A percentile compares a stretch with the other conserved stretches of the same genome.
Conservation (phyloP, 768 basidiomycete genomes). For the Suillus americanus region DNA sequence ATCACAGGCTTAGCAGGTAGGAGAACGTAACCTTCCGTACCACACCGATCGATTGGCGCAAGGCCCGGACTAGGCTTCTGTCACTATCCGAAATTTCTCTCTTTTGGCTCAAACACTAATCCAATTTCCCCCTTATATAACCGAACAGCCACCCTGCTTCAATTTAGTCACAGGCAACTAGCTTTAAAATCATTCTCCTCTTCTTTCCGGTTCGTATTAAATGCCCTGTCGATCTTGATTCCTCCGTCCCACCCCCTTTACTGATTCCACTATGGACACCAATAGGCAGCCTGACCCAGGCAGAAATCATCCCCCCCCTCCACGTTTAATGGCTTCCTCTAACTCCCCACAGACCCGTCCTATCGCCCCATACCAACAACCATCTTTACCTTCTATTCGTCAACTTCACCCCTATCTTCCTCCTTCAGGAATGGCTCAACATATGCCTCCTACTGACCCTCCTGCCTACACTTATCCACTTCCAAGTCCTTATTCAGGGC, state of each 20-base stretch:
- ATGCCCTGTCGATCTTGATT: constrained; percentile 21
- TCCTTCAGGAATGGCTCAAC: constrained; percentile 41
- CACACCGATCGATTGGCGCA: constrained; percentile 22
- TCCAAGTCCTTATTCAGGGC: constrained; percentile 19
- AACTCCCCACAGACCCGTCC: constrained; percentile 26
- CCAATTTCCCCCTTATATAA: constrained; percentile 28
- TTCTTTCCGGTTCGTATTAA: constrained; percentile 22
- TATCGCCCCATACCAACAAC: constrained; percentile 29
- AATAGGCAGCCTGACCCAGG: constrained; percentile 35
- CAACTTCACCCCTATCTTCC: constrained; percentile 66
- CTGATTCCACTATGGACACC: constrained; percentile 35
- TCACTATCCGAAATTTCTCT: constrained; percentile 26
- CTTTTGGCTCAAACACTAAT: constrained; percentile 19
- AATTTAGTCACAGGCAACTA: constrained; percentile 15
- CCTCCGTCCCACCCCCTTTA: constrained; percentile 10
- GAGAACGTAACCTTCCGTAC: neutral
- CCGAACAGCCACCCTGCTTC: constrained; percentile 27
- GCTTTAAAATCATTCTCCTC: constrained; percentile 21
- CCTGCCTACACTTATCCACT: constrained; percentile 29
- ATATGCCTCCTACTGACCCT: constrained; percentile 26
- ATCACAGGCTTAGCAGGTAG: too few relatives aligned
- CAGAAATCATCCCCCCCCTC: constrained; percentile 27
- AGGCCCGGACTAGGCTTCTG: constrained; percentile 26
- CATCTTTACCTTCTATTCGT: constrained; percentile 62
- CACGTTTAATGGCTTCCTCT: constrained; percentile 27